These are phyloP conservation scores for Dendrocalamus latiflorus DNA, from an alignment of 202 grass and related monocot species.

Conservation along the genomic window DNA sequence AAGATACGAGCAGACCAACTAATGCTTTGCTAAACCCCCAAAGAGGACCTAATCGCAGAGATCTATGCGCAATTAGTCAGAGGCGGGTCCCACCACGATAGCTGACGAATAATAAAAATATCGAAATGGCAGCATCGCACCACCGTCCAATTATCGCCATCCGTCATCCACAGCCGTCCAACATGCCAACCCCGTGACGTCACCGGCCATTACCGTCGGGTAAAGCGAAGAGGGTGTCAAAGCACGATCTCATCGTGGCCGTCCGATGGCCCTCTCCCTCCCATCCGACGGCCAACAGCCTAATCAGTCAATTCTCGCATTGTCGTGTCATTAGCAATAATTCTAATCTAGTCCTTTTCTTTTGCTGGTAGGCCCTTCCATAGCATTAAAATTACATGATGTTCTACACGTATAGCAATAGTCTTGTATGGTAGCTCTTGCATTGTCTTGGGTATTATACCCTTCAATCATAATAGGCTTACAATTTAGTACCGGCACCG, in stretches of 20 bases:
- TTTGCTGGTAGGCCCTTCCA: neutral
- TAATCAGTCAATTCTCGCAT: neutral
- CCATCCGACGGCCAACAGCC: neutral
- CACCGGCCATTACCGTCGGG: neutral
- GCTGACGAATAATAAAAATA: neutral
- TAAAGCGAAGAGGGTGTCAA: neutral
- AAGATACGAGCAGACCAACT: neutral
- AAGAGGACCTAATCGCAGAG: slow-evolving; percentile 7
- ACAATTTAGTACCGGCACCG: too few relatives aligned
- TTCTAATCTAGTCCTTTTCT: neutral
- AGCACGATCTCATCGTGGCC: neutral
- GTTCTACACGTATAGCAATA: neutral
- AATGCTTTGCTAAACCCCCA: neutral
- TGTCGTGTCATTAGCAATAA: neutral
- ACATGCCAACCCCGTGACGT: slow-evolving; percentile 9
- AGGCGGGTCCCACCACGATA: slow-evolving; percentile 4
- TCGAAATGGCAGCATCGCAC: slow-evolving; percentile 4
- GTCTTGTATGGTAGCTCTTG: too few relatives aligned
- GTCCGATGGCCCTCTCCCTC: neutral
- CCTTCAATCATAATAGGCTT: neutral
- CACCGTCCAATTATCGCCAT: slow-evolving; percentile 44
- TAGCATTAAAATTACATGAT: neutral
- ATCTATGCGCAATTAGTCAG: slow-evolving; percentile 28
- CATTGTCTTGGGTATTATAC: neutral
- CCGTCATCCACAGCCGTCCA: slow-evolving; percentile 29